These are phyloP conservation scores for Luvunga scandens DNA, from an alignment of 345 rosid species.

Conservation along the genomic window DNA sequence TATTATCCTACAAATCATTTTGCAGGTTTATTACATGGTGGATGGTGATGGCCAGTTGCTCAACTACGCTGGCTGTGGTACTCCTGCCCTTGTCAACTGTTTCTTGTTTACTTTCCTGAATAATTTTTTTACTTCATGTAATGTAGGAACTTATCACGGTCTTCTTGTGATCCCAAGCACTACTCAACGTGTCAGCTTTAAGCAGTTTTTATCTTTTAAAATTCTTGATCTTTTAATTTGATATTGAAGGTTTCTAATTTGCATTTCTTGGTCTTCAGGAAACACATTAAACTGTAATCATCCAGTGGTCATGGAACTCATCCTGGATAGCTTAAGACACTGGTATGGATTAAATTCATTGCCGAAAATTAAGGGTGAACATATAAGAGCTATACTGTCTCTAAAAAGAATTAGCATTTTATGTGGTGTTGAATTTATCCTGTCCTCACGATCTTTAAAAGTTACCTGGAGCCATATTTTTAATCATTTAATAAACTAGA, in stretches of 20 bases:
- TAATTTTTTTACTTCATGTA: not conserved
- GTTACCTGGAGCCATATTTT: not conserved
- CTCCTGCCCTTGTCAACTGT: slow-evolving; percentile 15
- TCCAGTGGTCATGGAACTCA: slow-evolving; percentile 87
- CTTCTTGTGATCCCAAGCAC: not conserved
- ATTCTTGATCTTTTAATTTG: slow-evolving; percentile 2
- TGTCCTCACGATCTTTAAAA: not conserved
- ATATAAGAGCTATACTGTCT: not conserved
- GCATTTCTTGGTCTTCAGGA: slow-evolving; percentile 51
- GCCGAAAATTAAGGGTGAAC: not conserved
- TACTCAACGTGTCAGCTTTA: not conserved
- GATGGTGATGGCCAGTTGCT: slow-evolving; percentile 62
- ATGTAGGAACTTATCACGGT: not conserved
- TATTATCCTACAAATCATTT: slow-evolving; percentile 11
- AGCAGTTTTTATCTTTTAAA: not conserved
- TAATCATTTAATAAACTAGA: too few species aligned
- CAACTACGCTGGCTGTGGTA: slow-evolving; percentile 94
- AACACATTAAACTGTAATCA: slow-evolving; percentile 90
- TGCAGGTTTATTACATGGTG: slow-evolving; percentile 90
- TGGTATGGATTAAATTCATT: slow-evolving; percentile 51
- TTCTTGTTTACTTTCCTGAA: not conserved
- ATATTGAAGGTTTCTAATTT: slow-evolving; percentile 4
- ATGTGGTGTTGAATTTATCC: not conserved
- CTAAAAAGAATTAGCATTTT: not conserved
- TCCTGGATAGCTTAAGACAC: slow-evolving; percentile 88